phyloP scores from a whole-genome alignment of 179 eudicot genomes.

The Pouteria campechiana region DNA sequence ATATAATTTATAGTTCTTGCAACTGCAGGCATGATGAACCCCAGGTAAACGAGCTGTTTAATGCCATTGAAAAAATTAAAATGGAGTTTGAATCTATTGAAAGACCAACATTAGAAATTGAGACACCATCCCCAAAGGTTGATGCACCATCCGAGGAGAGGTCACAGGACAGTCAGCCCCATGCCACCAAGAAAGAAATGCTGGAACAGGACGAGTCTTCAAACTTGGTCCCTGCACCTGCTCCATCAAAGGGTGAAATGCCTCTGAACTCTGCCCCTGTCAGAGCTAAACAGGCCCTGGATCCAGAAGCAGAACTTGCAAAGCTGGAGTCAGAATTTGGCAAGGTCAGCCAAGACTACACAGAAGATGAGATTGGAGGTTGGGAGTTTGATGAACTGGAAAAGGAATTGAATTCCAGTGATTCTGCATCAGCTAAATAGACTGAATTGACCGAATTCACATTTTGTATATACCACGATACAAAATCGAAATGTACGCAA shows the following conservation, averaged over 20 bases:
- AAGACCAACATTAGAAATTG: slow-evolving; percentile 70
- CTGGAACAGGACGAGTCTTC: no score
- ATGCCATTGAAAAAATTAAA: slow-evolving; percentile 61
- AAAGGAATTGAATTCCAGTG: slow-evolving; percentile 45
- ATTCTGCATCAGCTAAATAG: slow-evolving; percentile 25
- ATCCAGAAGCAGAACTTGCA: slow-evolving; percentile 88
- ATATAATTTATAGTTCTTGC: no score
- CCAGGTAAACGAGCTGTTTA: slow-evolving; percentile 61
- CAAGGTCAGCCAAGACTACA: slow-evolving; percentile 45
- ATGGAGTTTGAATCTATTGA: slow-evolving; percentile 72
- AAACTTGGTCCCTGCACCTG: slow-evolving; percentile 6
- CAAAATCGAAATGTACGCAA: no score
- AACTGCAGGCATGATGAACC: slow-evolving; percentile 64
- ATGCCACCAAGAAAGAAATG: slow-evolving; percentile 8
- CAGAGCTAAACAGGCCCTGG: slow-evolving; percentile 35
- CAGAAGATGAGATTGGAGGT: slow-evolving; percentile 72
- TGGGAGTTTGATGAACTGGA: slow-evolving; percentile 99
- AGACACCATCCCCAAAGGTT: slow-evolving; percentile 39
- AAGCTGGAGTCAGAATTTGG: slow-evolving; percentile 91
- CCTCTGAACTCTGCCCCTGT: slow-evolving; percentile 19
- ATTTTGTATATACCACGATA: no score
- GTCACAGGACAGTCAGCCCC: slow-evolving; percentile 23
- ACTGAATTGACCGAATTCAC: no score
- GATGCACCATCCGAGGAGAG: slow-evolving; percentile 30
- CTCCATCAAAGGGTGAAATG: slow-evolving; percentile 17